Base-by-base conservation (phyloP, 345 rosid species). In the Populus nigra region DNA sequence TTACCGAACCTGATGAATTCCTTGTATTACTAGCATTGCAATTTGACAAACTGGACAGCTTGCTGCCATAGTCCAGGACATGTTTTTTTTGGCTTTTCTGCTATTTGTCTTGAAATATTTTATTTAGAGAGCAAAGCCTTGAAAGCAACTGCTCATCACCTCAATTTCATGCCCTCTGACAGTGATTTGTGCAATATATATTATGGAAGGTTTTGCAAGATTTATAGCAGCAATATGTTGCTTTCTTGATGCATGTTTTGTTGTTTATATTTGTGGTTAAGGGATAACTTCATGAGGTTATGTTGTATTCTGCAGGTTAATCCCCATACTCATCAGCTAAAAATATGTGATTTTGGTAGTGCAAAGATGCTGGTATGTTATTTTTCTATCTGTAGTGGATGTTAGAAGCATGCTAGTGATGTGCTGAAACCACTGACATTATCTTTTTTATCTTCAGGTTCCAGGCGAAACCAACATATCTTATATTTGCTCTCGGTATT, bases 391-490 rank as follows among this genome's bases (percentile, higher is more conserved):
- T 38, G 25, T 43, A 8, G 53, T 74, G 18, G 35, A 38, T 27
- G 57, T 65, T 71, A 8, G 69, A 47, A 66, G 17, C 82, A 47
- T 47, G 55, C 72, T 7, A 29, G 68, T 80, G 65, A 73, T 65
- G 62, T 8, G 2, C 20, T 10, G 43, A 69, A 70, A 65, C 62
- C 78, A 39, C 70, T 50, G 47, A 57, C 39, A 67, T 71, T 68
- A 61, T 27, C 23, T 74, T 59, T 73, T 77, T 43, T 68, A 78
- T 86, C 74, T 75, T 59, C 82, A 96, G 99, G 91, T 93, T 47
- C 96, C 98, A 74, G 98, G 97, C 82, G 99, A 96, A 87, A 92
- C 99, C 69, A 96, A 96, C 88, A 90, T 96, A 85, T 88, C 99
- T 7, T 96, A 96, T 78, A 96, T 96, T 72, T 96, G 99, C 87